These are phyloP conservation scores for Podospora conica DNA, from an alignment of 495 filamentous ascomycete genomes.

Conservation along the genomic window DNA sequence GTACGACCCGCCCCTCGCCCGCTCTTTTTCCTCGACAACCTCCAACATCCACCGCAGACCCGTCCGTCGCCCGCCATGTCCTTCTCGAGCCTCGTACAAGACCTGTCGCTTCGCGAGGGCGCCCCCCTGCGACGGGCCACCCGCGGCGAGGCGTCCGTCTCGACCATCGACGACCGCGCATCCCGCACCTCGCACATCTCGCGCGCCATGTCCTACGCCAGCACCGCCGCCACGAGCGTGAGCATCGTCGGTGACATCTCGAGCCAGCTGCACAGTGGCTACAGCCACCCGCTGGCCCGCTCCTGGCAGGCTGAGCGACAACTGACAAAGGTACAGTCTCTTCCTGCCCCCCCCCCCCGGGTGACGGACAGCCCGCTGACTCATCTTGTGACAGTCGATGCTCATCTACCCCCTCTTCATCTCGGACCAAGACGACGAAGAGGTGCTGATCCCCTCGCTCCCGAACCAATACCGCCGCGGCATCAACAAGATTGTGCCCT, in stretches of 20 bases:
- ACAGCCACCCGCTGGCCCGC: slow-evolving; percentile 82
- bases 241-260: slow-evolving; percentile 90
- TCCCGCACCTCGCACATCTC: slow-evolving; percentile 60
- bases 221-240: slow-evolving; percentile 87
- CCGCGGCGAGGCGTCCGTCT: slow-evolving; percentile 36
- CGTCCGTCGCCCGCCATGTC: slow-evolving; percentile 54
- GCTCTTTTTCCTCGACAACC: neutral
- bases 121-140: slow-evolving; percentile 31
- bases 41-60: no score
- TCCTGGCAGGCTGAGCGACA: slow-evolving; percentile 96
- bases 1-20: neutral
- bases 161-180: slow-evolving; percentile 52
- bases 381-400: slow-evolving; percentile 63
- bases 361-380: slow-evolving; percentile 10
- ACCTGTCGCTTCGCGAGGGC: slow-evolving; percentile 63
- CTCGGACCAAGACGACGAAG: slow-evolving; percentile 88
- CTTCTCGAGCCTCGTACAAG: slow-evolving; percentile 84
- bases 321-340: slow-evolving; percentile 74
- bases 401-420: slow-evolving; percentile 96
- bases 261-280: slow-evolving; percentile 91
- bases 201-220: slow-evolving; percentile 69
- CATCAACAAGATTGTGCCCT: slow-evolving; percentile 76
- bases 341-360: neutral
- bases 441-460: slow-evolving; percentile 80
- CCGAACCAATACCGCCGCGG: slow-evolving; percentile 84